Base-by-base conservation (phyloP, 2,329 filamentous ascomycete genomes). In the Colletotrichum sp. region DNA sequence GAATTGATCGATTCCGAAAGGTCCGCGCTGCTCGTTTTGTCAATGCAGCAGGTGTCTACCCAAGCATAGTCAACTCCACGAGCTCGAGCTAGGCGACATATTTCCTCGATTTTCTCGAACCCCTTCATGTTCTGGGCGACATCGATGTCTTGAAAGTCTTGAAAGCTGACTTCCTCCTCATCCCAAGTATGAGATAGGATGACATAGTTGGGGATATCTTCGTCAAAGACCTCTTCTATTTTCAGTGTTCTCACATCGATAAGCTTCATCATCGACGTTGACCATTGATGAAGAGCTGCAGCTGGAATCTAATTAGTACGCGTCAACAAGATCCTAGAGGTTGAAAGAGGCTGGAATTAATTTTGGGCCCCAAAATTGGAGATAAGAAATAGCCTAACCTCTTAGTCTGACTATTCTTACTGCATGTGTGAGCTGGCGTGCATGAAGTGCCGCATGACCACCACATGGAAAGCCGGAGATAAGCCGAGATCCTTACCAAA, bases 181-280 rank as follows among this genome's bases (percentile, higher is more conserved):
- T 77, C 78, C 81, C 81, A 82, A 10, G 78, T 81, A 52, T 82
- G 81, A 24, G 81, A 82, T 6, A 82, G 63, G 63, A 82, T 81
- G 48, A 80, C 79, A 30, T 82, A 83, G 1, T 18, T 9, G 55
- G 74, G 66, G 21, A 55, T 52, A 3, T 16, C 28, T 9, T 52
- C 28, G 26, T 32, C 64, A 21, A 21, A 67, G 26, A 67, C 48
- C 12, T 24, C n/a, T n/a, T 67, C 64, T 18, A 67, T 30, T 21
- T 30, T 32, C 15, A 39, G 24, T 32, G 64, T 67, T 34, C n/a
- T 28, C 21, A 67, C 64, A 21, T 67, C 52, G 39, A 67, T 55
- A 3, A 67, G 64, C 39, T 55, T 52, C 64, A 67, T 67, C 16
- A 26, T 24, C 43, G 43, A 21, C 43, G 43, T 52, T 12, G 43